phyloP scores from a whole-genome alignment of 2,329 filamentous ascomycete genomes.

The Orbilia quercus region DNA sequence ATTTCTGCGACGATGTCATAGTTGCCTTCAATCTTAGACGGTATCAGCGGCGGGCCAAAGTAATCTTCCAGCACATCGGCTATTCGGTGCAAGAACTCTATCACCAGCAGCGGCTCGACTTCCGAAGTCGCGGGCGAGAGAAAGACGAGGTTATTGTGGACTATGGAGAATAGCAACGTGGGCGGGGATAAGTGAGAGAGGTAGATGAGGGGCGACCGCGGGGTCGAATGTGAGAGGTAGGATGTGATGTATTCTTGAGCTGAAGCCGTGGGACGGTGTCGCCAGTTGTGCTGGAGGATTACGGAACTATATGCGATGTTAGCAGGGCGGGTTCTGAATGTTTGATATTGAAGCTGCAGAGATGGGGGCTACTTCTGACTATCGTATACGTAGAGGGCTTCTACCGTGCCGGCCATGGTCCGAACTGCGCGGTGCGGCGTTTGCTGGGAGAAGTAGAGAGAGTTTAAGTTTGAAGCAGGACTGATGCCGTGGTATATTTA shows the following conservation, averaged over 20 bases:
- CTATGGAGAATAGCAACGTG: constrained; percentile 86
- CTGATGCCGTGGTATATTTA: too few relatives aligned
- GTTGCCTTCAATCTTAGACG: constrained; percentile 84
- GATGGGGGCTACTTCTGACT: constrained; percentile 80
- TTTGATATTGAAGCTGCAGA: constrained; percentile 50
- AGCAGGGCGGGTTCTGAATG: constrained; percentile 13
- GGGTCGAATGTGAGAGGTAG: constrained; percentile 83
- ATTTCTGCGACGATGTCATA: constrained; percentile 96
- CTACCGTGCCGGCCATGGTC: constrained; percentile 85
- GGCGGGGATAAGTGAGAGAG: constrained; percentile 83
- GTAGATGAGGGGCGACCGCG: constrained; percentile 87
- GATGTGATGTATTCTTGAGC: constrained; percentile 80
- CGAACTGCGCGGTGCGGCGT: background rate
- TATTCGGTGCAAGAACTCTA: constrained; percentile 94
- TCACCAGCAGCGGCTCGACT: constrained; percentile 85
- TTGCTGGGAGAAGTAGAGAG: background rate
- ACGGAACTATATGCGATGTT: constrained; percentile 71
- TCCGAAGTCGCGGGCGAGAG: constrained; percentile 86
- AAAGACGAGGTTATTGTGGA: constrained; percentile 88
- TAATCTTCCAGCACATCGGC: constrained; percentile 95
- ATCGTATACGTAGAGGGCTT: constrained; percentile 97
- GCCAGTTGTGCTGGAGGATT: constrained; percentile 89
- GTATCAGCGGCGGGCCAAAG: constrained; percentile 84
- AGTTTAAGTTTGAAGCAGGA: too few relatives aligned
- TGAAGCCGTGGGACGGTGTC: constrained; percentile 75